Conservation (phyloP, 2,329 filamentous ascomycete species). For the Colletotrichum paranaense region DNA sequence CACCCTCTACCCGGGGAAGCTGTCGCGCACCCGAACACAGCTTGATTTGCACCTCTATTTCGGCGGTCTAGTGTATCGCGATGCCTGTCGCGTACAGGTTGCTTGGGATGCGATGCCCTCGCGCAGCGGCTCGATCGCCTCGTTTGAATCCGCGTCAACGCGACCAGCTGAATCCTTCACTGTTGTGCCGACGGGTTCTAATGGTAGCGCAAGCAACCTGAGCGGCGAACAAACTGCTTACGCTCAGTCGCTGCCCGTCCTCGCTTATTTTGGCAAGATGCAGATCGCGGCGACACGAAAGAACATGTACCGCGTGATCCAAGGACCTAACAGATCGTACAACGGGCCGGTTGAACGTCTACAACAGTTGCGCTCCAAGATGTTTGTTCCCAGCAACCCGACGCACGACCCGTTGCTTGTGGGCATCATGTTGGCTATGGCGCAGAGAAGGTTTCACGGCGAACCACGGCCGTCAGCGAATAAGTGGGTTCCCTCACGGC, state of each 20-base stretch:
- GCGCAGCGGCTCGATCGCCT: conserved; percentile 36
- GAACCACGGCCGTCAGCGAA: conserved; percentile 25
- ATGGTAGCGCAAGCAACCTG: neutral
- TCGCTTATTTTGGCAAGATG: conserved; percentile 61
- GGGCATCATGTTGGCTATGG: conserved; percentile 66
- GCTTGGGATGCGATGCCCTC: conserved; percentile 56
- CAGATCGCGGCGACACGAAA: conserved; percentile 58
- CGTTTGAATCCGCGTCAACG: conserved; percentile 52
- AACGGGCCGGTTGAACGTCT: conserved; percentile 62
- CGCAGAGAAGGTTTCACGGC: conserved; percentile 64
- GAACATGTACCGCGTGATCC: conserved; percentile 58
- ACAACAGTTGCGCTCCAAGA: conserved; percentile 58
- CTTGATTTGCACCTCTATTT: conserved; percentile 61
- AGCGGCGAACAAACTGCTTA: conserved; percentile 8
- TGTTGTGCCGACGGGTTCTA: conserved; percentile 25
- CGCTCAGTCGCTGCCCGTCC: conserved; percentile 46
- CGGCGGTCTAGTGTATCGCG: conserved; percentile 56
- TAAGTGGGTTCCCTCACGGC: conserved; percentile 25
- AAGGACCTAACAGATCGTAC: conserved; percentile 50
- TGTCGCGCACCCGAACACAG: conserved; percentile 41
- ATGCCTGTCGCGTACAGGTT: conserved; percentile 59
- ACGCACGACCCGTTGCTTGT: conserved; percentile 66
- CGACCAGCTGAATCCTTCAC: conserved; percentile 45
- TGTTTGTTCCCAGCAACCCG: conserved; percentile 57
- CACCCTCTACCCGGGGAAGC: conserved; percentile 55